Conservation (phyloP, 129 eudicot species). For the Saussurea involucrata region DNA sequence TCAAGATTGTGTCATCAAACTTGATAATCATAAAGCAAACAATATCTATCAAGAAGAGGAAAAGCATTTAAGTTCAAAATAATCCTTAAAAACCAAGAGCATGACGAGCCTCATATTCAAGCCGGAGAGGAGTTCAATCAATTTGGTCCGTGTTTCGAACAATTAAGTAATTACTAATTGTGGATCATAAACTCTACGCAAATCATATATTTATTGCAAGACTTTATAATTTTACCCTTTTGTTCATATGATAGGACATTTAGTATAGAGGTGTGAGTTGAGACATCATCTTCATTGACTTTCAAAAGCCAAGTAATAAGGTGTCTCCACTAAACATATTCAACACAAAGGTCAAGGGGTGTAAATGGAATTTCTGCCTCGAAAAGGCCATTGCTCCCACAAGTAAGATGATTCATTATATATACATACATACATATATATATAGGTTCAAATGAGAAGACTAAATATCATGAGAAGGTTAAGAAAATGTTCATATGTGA, state of each 20-base stretch:
- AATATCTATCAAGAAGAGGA: no score
- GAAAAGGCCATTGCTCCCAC: background rate
- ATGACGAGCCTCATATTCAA: no score
- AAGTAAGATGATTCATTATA: background rate
- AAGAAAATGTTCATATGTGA: no score
- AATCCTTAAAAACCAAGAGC: no score
- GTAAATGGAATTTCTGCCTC: background rate
- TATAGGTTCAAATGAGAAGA: no score
- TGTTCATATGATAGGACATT: background rate
- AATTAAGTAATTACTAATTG: background rate
- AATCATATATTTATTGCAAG: background rate
- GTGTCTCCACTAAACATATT: background rate
- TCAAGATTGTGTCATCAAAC: no score
- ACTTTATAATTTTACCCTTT: background rate
- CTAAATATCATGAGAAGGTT: no score
- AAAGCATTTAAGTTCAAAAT: no score
- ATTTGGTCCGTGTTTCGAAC: no score
- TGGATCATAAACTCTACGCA: background rate
- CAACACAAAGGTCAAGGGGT: constrained; percentile 18
- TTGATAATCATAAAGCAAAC: no score
- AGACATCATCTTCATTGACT: constrained; percentile 26
- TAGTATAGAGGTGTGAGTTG: constrained; percentile 4
- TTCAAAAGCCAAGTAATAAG: constrained; percentile 19
- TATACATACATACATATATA: no score
- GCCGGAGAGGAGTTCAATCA: background rate